phyloP scores from a whole-genome alignment of 2,329 filamentous ascomycete species.

The Fonsecaea pedrosoi region DNA sequence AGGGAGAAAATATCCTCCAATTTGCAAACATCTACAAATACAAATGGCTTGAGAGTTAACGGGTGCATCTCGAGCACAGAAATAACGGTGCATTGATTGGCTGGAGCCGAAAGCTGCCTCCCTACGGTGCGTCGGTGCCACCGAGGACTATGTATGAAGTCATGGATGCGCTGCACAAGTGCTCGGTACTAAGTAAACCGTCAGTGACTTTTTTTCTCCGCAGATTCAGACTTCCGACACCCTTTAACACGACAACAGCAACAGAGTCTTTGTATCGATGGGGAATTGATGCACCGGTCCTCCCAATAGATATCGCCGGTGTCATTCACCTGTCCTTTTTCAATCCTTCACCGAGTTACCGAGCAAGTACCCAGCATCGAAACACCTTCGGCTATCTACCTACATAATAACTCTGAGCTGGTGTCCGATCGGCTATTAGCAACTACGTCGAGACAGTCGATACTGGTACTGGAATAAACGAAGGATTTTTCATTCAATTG shows the following conservation, averaged over 20 bases:
- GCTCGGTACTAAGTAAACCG: not conserved
- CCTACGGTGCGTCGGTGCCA: no score
- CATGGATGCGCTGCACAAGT: not conserved
- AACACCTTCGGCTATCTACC: no score
- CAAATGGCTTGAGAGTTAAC: not conserved
- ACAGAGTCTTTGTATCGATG: not conserved
- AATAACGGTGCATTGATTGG: not conserved
- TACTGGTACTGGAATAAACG: no score
- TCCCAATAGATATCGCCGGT: no score
- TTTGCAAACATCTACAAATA: not conserved
- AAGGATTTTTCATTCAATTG: no score
- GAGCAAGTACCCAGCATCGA: no score
- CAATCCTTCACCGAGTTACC: not conserved
- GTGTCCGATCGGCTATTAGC: no score
- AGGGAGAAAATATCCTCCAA: not conserved
- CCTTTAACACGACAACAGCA: not conserved
- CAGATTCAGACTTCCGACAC: not conserved
- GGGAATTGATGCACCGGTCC: not conserved
- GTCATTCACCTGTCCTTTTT: no score
- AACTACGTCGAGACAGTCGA: no score
- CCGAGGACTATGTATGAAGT: constrained; percentile 2
- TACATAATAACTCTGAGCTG: no score
- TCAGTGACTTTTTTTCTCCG: constrained; percentile 6
- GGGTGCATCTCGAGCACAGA: not conserved
- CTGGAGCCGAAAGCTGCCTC: not conserved